phyloP scores from a whole-genome alignment of 768 basidiomycete species.

The Hortiboletus flavorubellus region DNA sequence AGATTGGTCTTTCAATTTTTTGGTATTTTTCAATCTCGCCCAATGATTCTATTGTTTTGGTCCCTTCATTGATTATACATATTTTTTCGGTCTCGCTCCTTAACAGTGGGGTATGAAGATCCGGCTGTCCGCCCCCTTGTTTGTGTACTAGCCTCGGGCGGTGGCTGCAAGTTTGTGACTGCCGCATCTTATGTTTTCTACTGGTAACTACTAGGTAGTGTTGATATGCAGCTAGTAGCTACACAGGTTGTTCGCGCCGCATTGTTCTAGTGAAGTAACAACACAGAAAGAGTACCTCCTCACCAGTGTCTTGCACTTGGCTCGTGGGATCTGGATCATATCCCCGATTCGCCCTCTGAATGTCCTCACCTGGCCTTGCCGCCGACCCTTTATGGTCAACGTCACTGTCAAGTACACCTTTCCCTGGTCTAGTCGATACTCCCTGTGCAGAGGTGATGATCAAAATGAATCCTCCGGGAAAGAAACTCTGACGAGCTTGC shows the following conservation, averaged over 20 bases:
- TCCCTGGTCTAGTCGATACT: not conserved
- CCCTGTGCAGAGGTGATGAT: constrained; percentile 8
- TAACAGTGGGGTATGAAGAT: too few relatives aligned
- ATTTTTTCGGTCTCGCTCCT: too few relatives aligned
- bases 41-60: too few relatives aligned
- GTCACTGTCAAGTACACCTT: not conserved
- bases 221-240: not conserved
- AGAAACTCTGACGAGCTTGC: not conserved
- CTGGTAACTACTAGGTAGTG: not conserved
- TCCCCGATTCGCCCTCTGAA: not conserved
- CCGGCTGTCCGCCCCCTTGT: too few relatives aligned
- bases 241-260: constrained; percentile 6
- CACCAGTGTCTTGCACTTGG: constrained; percentile 12
- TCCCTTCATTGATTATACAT: too few relatives aligned
- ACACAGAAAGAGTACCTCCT: constrained; percentile 23
- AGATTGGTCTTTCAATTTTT: too few relatives aligned
- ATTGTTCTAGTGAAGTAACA: constrained; percentile 26
- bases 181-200: not conserved
- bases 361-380: not conserved
- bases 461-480: not conserved
- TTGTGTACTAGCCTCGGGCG: too few relatives aligned
- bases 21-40: too few relatives aligned
- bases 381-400: not conserved
- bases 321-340: not conserved
- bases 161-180: not conserved